Conservation (phyloP, 1,284 basidiomycete species). For the Tilletia setariae region DNA sequence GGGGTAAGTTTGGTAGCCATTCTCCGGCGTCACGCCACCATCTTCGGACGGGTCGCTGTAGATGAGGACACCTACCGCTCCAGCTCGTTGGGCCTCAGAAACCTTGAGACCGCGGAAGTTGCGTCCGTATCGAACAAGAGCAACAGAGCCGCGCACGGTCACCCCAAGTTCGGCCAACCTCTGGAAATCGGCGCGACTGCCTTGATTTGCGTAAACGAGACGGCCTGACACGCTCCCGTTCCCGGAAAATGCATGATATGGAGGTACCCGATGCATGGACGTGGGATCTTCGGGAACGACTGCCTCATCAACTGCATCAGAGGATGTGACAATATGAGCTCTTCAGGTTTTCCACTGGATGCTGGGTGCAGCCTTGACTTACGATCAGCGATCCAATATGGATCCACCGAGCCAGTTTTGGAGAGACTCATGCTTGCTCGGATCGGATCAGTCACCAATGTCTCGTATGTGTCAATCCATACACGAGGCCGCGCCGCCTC, state of each 20-base stretch:
- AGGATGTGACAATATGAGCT: conserved; percentile 35
- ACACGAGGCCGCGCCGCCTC: conserved; percentile 24
- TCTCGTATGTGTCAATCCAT: conserved; percentile 51
- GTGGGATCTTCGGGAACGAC: conserved; percentile 58
- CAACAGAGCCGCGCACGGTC: conserved; percentile 74
- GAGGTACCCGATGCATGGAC: conserved; percentile 55
- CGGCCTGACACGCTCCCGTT: conserved; percentile 59
- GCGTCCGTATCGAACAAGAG: conserved; percentile 76
- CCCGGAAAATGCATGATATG: conserved; percentile 56
- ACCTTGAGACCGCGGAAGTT: conserved; percentile 80
- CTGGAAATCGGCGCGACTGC: conserved; percentile 72
- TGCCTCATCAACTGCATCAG: conserved; percentile 52
- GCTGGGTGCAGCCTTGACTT: conserved; percentile 61
- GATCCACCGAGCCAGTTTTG: conserved; percentile 43
- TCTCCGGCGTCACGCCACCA: conserved; percentile 72
- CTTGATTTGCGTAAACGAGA: conserved; percentile 78
- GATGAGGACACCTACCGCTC: conserved; percentile 65
- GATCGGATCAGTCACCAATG: conserved; percentile 48
- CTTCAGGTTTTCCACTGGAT: too few species aligned
- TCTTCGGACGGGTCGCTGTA: conserved; percentile 88
- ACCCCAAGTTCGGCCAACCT: conserved; percentile 61
- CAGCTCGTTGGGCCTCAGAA: conserved; percentile 78
- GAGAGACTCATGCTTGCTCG: conserved; percentile 12
- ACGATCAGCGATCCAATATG: conserved; percentile 39
- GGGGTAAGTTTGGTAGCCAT: conserved; percentile 65